Evolutionary conservation across 2,329 filamentous ascomycete species (phyloP).

Genomic region (Blastomyces gilchristii): DNA sequence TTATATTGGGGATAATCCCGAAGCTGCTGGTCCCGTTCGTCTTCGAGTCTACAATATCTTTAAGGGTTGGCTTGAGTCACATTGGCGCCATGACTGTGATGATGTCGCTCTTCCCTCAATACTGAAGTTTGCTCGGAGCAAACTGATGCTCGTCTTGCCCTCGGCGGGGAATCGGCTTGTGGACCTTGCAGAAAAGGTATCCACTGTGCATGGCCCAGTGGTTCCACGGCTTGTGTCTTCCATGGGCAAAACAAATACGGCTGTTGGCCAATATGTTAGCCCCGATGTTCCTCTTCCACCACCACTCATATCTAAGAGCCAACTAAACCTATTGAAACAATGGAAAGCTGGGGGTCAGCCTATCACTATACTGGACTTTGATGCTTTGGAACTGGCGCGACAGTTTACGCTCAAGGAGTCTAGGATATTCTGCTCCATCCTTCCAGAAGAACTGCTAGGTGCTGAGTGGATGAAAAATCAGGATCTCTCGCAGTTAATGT

Average conservation of each 20-base stretch:
- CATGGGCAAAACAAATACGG: conserved; percentile 77
- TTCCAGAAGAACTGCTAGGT: conserved; percentile 81
- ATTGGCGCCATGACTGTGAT: conserved; percentile 81
- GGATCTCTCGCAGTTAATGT: conserved; percentile 76
- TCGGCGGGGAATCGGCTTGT: conserved; percentile 69
- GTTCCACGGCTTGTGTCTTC: conserved; percentile 76
- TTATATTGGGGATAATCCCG: conserved; percentile 69
- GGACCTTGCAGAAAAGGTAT: conserved; percentile 71
- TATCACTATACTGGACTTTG: conserved; percentile 78
- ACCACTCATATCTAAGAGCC: conserved; percentile 62
- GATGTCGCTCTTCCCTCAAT: conserved; percentile 65
- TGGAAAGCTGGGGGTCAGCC: conserved; percentile 62
- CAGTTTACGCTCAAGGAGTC: conserved; percentile 92
- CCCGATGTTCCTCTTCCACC: conserved; percentile 62
- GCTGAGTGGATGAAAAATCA: conserved; percentile 89
- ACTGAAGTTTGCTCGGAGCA: conserved; percentile 64
- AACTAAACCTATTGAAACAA: conserved; percentile 58
- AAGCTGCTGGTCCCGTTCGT: conserved; percentile 68
- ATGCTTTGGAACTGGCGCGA: conserved; percentile 78
- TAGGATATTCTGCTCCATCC: conserved; percentile 78
- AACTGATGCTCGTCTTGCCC: conserved; percentile 58
- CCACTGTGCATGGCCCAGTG: conserved; percentile 58
- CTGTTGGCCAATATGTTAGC: conserved; percentile 59
- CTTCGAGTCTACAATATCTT: conserved; percentile 91
- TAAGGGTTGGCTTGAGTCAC: conserved; percentile 93